Evolutionary conservation across 768 basidiomycete genomes (phyloP).

Genomic region (Lactarius tabidus): DNA sequence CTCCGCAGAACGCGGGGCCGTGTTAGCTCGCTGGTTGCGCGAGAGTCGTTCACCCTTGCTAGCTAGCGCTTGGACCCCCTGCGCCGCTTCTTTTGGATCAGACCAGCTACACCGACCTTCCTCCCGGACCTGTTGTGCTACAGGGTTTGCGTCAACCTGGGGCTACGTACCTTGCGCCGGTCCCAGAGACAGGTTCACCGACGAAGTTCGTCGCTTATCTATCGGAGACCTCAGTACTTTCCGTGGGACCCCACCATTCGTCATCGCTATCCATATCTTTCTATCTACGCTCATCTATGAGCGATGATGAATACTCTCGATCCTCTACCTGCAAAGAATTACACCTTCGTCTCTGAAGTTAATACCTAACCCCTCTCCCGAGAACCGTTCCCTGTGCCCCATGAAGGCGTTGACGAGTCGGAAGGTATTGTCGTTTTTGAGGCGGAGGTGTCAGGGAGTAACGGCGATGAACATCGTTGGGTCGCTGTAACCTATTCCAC

Average conservation of each 20-base stretch:
- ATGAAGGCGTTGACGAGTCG: constrained; percentile 69
- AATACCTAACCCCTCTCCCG: constrained; percentile 56
- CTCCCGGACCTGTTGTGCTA: constrained; percentile 38
- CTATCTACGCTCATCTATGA: constrained; percentile 39
- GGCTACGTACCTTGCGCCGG: constrained; percentile 52
- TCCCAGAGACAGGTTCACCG: constrained; percentile 27
- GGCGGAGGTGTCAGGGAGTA: constrained; percentile 36
- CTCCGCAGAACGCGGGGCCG: constrained; percentile 31
- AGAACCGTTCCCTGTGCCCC: constrained; percentile 58
- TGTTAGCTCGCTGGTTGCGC: constrained; percentile 66
- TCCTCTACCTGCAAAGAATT: constrained; percentile 24
- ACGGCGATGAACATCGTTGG: constrained; percentile 34
- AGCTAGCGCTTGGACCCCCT: constrained; percentile 26
- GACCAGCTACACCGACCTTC: constrained; percentile 35
- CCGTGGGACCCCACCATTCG: constrained; percentile 48
- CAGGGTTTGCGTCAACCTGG: constrained; percentile 42
- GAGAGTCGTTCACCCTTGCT: constrained; percentile 53
- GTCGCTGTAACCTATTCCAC: constrained; percentile 52
- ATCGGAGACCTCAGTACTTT: constrained; percentile 51
- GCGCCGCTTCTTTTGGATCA: constrained; percentile 8
- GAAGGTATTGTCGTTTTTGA: constrained; percentile 69
- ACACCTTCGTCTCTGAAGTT: constrained; percentile 47
- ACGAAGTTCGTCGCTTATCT: constrained; percentile 52
- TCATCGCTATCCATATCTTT: constrained; percentile 46
- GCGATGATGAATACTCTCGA: not conserved